Percentiles rank a stretch among this genome's conserved stretches.
Evolutionary conservation across 225 moss, liverwort and hornwort species (phyloP).

Genomic region (Asterella californica): DNA sequence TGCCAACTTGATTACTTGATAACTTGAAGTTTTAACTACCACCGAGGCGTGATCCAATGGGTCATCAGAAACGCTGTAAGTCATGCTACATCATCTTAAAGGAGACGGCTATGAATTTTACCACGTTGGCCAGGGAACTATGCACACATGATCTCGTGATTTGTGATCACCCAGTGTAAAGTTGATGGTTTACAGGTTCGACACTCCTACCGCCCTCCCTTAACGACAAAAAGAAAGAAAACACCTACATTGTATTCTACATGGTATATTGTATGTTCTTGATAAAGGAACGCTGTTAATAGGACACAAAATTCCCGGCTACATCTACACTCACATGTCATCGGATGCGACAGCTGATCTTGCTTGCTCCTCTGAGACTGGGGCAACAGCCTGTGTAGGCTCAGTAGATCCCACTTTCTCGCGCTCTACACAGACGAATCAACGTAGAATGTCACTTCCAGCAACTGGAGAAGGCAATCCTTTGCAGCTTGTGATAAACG

Average conservation of each 20-base stretch:
- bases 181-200: not conserved
- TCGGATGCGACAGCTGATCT: conserved; percentile 12
- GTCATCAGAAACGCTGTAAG: not conserved
- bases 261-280: too few species aligned
- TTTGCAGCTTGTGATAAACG: not conserved
- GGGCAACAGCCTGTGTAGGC: conserved; percentile 15
- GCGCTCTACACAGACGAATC: conserved; percentile 33
- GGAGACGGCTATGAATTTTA: not conserved
- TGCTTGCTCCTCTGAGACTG: conserved; percentile 24
- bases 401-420: conserved; percentile 26
- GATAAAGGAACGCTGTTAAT: not conserved
- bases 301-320: not conserved
- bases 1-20: not conserved
- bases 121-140: not conserved
- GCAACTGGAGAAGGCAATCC: not conserved
- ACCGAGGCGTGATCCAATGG: not conserved
- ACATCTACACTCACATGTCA: conserved; percentile 23
- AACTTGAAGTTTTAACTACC: not conserved
- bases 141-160: not conserved
- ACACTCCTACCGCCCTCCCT: too few species aligned
- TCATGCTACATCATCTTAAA: not conserved
- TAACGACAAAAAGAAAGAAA: too few species aligned
- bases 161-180: not conserved
- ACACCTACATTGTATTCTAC: too few species aligned
- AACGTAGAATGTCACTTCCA: not conserved